Conservation (phyloP, 129 eudicot species). For the Ambrosia artemisiifolia region DNA sequence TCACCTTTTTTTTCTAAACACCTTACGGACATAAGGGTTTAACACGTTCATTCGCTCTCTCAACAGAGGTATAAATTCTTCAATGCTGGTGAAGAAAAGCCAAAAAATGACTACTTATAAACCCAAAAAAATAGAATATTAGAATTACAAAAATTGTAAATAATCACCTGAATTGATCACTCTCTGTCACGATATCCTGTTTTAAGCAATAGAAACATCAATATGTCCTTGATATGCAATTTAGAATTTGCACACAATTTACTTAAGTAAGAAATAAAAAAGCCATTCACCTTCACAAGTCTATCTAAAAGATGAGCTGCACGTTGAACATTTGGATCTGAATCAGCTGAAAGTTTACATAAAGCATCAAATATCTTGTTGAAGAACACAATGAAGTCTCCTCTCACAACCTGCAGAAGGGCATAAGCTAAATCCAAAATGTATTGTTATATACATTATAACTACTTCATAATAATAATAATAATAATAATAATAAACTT, state of each 20-base stretch:
- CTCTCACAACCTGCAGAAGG: conserved; percentile 90
- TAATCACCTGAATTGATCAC: conserved; percentile 89
- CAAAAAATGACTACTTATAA: not conserved
- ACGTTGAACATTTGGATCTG: conserved; percentile 95
- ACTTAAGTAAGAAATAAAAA: conserved; percentile 5
- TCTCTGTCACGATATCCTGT: conserved; percentile 93
- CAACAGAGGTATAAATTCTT: conserved; percentile 93
- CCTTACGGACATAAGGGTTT: conserved; percentile 93
- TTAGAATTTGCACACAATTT: conserved; percentile 6
- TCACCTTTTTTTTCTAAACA: too few species aligned
- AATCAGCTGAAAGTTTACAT: conserved; percentile 95
- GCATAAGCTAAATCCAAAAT: conserved; percentile 25
- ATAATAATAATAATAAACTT: too few species aligned
- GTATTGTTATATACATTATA: not conserved
- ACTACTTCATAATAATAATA: not conserved
- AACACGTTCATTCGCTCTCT: conserved; percentile 97
- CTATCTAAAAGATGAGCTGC: conserved; percentile 98
- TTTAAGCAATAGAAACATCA: conserved; percentile 24
- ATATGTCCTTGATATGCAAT: conserved; percentile 20
- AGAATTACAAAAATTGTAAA: conserved; percentile 1
- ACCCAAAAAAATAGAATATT: conserved; percentile 9
- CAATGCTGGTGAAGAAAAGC: conserved; percentile 55
- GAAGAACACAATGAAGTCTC: conserved; percentile 91
- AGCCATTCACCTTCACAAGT: conserved; percentile 71
- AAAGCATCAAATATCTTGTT: conserved; percentile 94